These are phyloP conservation scores for Mycosphaerelloides madeirae DNA, from an alignment of 2,329 filamentous ascomycete species.

Conservation along the genomic window DNA sequence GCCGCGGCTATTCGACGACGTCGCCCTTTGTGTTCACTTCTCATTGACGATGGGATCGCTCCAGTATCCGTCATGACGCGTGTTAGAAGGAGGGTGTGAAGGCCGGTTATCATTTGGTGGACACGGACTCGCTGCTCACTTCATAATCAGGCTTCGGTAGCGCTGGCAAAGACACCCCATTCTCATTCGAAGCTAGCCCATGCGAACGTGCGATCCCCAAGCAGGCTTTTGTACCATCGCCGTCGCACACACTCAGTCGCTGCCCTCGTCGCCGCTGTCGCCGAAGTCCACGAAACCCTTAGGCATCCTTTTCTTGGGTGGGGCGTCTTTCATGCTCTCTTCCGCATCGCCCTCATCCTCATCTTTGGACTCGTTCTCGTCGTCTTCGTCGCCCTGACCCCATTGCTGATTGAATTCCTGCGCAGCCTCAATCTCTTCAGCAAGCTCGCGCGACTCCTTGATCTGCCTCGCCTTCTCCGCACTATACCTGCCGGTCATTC, in stretches of 20 bases:
- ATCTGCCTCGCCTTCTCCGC: constrained; percentile 79
- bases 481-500: constrained; percentile 86
- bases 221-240: not conserved
- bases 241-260: constrained; percentile 17
- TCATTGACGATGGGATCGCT: too few species aligned
- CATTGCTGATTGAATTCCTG: constrained; percentile 75
- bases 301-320: constrained; percentile 22
- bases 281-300: constrained; percentile 35
- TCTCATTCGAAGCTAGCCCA: too few species aligned
- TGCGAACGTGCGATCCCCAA: too few species aligned
- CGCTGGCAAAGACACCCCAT: too few species aligned
- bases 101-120: too few species aligned
- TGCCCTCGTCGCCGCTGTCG: constrained; percentile 32
- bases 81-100: too few species aligned
- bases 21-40: too few species aligned
- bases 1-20: too few species aligned
- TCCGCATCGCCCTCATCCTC: constrained; percentile 12
- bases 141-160: too few species aligned
- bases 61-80: too few species aligned
- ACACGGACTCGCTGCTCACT: too few species aligned
- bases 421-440: constrained; percentile 77
- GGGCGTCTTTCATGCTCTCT: constrained; percentile 6
- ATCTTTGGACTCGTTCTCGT: constrained; percentile 13
- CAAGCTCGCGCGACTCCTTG: constrained; percentile 78
- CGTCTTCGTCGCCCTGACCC: constrained; percentile 48